phyloP scores from a whole-genome alignment of 2,329 filamentous ascomycete genomes.

The Aspergillus ochraceus region DNA sequence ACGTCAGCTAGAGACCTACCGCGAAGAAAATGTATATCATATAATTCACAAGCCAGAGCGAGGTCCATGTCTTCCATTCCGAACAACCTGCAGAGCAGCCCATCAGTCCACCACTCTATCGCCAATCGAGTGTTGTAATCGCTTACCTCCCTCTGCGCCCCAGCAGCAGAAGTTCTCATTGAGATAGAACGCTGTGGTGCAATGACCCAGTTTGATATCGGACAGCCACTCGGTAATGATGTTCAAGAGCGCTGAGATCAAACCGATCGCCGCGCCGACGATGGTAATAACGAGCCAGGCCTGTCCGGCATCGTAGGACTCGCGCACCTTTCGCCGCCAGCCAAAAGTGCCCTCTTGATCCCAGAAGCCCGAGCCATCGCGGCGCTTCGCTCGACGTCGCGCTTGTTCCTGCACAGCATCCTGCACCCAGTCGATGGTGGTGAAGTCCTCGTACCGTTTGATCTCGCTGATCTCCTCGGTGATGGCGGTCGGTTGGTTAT shows the following conservation, averaged over 20 bases:
- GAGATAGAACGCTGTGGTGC: slow-evolving; percentile 91
- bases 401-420: slow-evolving; percentile 90
- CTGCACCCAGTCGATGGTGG: slow-evolving; percentile 95
- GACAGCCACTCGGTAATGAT: slow-evolving; percentile 97
- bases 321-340: slow-evolving; percentile 78
- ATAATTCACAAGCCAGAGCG: slow-evolving; percentile 77
- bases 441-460: slow-evolving; percentile 98
- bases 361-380: slow-evolving; percentile 70
- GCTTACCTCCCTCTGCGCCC: slow-evolving; percentile 78
- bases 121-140: slow-evolving; percentile 11
- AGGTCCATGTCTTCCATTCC: slow-evolving; percentile 88
- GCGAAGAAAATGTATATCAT: slow-evolving; percentile 84
- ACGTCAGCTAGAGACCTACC: slow-evolving; percentile 46
- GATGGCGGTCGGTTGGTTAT: slow-evolving; percentile 64
- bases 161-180: slow-evolving; percentile 98
- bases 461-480: slow-evolving; percentile 97
- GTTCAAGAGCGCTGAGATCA: slow-evolving; percentile 90
- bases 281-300: slow-evolving; percentile 97
- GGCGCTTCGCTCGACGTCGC: slow-evolving; percentile 72
- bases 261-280: slow-evolving; percentile 83
- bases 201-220: slow-evolving; percentile 95
- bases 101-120: background rate
- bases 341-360: slow-evolving; percentile 67
- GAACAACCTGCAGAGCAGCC: slow-evolving; percentile 61
- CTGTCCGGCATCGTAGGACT: slow-evolving; percentile 93